Evolutionary conservation across 441 rosid genomes (phyloP), one percentile per base, ranked within the genome.

Genomic region (Erodium trifolium): DNA sequence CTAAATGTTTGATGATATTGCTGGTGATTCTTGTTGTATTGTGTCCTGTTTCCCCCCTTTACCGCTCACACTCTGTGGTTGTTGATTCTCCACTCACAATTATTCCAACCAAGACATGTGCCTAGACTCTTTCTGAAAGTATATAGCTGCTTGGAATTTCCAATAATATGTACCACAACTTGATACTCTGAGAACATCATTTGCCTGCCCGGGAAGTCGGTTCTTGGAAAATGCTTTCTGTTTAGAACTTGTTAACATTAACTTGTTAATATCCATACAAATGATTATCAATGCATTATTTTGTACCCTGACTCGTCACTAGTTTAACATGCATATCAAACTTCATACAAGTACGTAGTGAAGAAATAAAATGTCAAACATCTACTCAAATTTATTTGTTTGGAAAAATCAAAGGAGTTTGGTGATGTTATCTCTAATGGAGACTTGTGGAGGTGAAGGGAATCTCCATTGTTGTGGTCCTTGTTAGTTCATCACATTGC

Each of bases 91-190:
- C 65, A 62, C 65, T 62, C 37, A 29, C 16, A 23, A 13, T 62
- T 62, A 62, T 62, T 62, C 65, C 65, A 62, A 62, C 65, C 65
- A 23, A 62, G 65, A 62, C 11, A 55, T 55, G 27, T 27, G 65
- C 65, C 35, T 23, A 29, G 35, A 19, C 65, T 60, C 34, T 23
- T 62, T 62, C 37, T 27, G 8, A 23, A 23, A 62, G 27, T 62
- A 62, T 27, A 62, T 62, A 55, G 62, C 65, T 62, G 65, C 65
- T 29, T 27, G 37, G 11, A 17, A 55, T 55, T 55, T 55, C n/a
- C 62, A 55, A 55, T 55, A 55, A 6, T 55, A 17, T 17, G 10
- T 17, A 16, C 6, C 62, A 1, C 27, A 17, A 55, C 27, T 55
- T 55, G 23, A 17, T n/a, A 55, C 12, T 55, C 62, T 9, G 16